Conservation (phyloP, 345 rosid genomes). For the Acer campestre region DNA sequence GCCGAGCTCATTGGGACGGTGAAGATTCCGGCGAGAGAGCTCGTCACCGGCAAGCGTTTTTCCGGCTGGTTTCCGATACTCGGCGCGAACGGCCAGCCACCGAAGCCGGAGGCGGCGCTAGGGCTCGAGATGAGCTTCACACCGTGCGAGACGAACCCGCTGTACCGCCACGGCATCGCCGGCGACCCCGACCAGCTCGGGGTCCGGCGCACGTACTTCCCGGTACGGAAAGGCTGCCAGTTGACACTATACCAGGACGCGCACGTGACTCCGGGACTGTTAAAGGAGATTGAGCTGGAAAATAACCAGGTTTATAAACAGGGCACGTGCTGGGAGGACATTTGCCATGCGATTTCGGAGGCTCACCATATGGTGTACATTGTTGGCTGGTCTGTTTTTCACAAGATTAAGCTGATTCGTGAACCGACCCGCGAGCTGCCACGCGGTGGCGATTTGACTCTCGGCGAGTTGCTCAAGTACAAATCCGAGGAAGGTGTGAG, state of each 20-base stretch:
- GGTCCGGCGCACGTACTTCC: slow-evolving; percentile 72
- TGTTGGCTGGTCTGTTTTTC: slow-evolving; percentile 87
- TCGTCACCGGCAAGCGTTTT: slow-evolving; percentile 48
- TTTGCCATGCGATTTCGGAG: slow-evolving; percentile 79
- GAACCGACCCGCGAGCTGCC: slow-evolving; percentile 74
- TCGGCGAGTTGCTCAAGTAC: slow-evolving; percentile 90
- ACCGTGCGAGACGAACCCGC: slow-evolving; percentile 58
- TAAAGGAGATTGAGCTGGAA: slow-evolving; percentile 55
- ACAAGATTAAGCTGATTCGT: slow-evolving; percentile 77
- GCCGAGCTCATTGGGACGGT: slow-evolving; percentile 64
- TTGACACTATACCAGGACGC: slow-evolving; percentile 90
- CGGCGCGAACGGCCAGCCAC: slow-evolving; percentile 49
- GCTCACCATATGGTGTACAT: slow-evolving; percentile 96
- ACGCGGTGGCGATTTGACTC: slow-evolving; percentile 67
- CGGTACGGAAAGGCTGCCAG: slow-evolving; percentile 66
- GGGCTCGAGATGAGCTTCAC: slow-evolving; percentile 62
- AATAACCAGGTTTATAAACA: slow-evolving; percentile 47
- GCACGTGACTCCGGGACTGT: slow-evolving; percentile 51
- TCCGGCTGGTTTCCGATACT: slow-evolving; percentile 52
- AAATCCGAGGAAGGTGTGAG: slow-evolving; percentile 95
- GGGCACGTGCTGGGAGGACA: slow-evolving; percentile 88
- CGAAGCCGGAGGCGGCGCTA: slow-evolving; percentile 55
- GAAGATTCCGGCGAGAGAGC: slow-evolving; percentile 47
- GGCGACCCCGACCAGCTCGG: slow-evolving; percentile 69
- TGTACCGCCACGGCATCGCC: slow-evolving; percentile 53